Evolutionary conservation across 805 yeast genomes (phyloP), one percentile per base, ranked within the genome.

Genomic region (Cyberlindnera americana): DNA sequence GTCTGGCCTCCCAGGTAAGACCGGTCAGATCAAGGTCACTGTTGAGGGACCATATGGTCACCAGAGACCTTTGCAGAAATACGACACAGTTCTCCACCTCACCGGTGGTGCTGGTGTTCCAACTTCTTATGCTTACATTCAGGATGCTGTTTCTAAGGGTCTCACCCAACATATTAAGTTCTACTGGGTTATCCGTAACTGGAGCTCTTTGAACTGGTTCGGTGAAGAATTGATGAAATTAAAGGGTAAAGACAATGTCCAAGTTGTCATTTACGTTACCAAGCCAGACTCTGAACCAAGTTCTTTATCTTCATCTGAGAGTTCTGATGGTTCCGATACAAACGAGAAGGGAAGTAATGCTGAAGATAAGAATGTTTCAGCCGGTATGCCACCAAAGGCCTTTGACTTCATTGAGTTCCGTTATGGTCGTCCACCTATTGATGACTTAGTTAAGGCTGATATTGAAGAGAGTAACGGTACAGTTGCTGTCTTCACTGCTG

Each of bases 41-140:
- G 59, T 78, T n/a, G 87, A 81, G 53, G 87, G 87, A 1, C 82
- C 84, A 10, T 81, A 81, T 44, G 86, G 86, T 8, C 56, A 59
- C 6, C 50, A 56, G 18, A 18, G 37, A n/a, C 53, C 64, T 6
- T 65, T 71, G 14, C 53, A 59, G 44, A 60, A 57, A 38, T 69
- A 59, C 54, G 62, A 62, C 42, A 61, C 64, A 32, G 66, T 64
- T 11, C 61, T 69, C 19, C 67, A 63, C 40, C 57, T 77, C 16
- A 72, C 79, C 17, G 74, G 78, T 31, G 79, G 79, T 38, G 65
- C 72, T 41, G 81, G 80, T 50, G 60, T 75, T 15, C 70, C 78
- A 4, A 76, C 78, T 4, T 63, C 72, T 11, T 73, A 61, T 44
- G 59, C 71, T 8, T 71, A 73, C 44, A 69, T 64, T 13, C 43